Base-by-base conservation (phyloP, 2,329 filamentous ascomycete genomes). In the Penicillium sp. region DNA sequence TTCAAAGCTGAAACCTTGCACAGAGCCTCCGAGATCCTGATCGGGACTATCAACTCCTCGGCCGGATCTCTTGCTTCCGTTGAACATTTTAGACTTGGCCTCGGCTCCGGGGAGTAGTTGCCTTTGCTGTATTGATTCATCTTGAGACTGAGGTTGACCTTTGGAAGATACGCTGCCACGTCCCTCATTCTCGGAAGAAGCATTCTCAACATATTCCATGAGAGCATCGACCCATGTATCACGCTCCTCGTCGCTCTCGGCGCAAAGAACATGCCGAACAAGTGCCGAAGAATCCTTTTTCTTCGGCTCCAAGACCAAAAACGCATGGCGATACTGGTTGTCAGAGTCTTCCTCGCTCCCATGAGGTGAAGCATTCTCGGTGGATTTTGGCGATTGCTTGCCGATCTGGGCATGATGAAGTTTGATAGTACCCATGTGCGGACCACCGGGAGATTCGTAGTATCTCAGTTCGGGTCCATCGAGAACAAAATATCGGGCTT, bases 321-420 rank as follows among this genome's bases (percentile, higher is more conserved):
- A 99, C 0, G 94, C 94, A 76, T 99, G 94, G 6, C 94, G 89
- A 72, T 96, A 99, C 73, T 97, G 91, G 69, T 96, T 96, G 59
- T 97, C 94, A 48, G 86, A 78, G 54, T 96, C 92, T 44, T 96
- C 91, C 19, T 85, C 82, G 23, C 61, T 64, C 12, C 81, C 80
- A n/a, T 83, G 82, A 5, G 88, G 85, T 15, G 89, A 87, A 33
- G 85, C 82, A 53, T 81, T 83, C 27, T 78, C 81, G 21, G 72
- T 70, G 57, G 81, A 79, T 55, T 84, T 82, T 61, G 88, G 85
- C 1, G 90, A 89, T 72, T 97, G 94, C 73, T 96, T 96, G 54
- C 93, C 93, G 68, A 99, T 97, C 71, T 97, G 92, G 2, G 94
- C 91, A 72, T 88, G 89, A 63, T 88, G 86, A 35, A 99, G 83